Conservation (phyloP, 2,329 filamentous ascomycete species). For the Pleoardoris graminearum region DNA sequence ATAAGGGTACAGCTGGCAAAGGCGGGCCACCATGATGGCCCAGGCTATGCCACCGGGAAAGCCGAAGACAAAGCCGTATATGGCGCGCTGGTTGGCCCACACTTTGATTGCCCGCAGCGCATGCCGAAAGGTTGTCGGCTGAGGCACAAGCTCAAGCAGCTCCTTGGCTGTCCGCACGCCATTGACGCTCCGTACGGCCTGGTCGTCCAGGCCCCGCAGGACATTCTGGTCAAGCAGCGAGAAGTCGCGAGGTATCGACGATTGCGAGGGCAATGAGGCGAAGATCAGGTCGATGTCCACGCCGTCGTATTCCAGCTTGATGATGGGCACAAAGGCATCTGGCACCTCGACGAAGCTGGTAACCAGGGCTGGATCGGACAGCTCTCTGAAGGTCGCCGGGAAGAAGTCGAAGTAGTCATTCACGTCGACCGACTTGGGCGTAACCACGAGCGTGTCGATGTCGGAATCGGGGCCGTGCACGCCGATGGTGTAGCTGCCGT, state of each 20-base stretch:
- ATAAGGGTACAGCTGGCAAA: constrained; percentile 94
- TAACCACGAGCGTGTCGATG: constrained; percentile 94
- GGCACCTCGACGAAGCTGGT: constrained; percentile 82
- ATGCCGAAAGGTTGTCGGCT: constrained; percentile 84
- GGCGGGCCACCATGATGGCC: constrained; percentile 94
- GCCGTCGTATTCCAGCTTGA: constrained; percentile 88
- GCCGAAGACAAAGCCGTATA: constrained; percentile 95
- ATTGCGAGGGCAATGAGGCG: constrained; percentile 47
- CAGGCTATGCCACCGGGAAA: constrained; percentile 97
- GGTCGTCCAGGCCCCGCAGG: constrained; percentile 82
- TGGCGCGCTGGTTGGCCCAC: constrained; percentile 89
- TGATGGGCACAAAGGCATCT: constrained; percentile 93
- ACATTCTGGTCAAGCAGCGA: constrained; percentile 82
- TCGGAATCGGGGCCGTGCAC: constrained; percentile 79
- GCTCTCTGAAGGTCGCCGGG: constrained; percentile 74
- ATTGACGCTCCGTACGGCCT: constrained; percentile 86
- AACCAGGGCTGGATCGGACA: constrained; percentile 78
- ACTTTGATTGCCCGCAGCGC: constrained; percentile 92
- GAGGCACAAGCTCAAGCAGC: constrained; percentile 84
- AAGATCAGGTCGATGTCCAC: constrained; percentile 93
- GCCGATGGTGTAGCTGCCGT: constrained; percentile 91
- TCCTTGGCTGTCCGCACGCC: constrained; percentile 94
- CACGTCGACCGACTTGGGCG: constrained; percentile 82
- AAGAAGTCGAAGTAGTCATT: constrained; percentile 93
- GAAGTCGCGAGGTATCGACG: constrained; percentile 59